phyloP scores from a whole-genome alignment of 2,329 filamentous ascomycete species.

The Penicillium concentricum region DNA sequence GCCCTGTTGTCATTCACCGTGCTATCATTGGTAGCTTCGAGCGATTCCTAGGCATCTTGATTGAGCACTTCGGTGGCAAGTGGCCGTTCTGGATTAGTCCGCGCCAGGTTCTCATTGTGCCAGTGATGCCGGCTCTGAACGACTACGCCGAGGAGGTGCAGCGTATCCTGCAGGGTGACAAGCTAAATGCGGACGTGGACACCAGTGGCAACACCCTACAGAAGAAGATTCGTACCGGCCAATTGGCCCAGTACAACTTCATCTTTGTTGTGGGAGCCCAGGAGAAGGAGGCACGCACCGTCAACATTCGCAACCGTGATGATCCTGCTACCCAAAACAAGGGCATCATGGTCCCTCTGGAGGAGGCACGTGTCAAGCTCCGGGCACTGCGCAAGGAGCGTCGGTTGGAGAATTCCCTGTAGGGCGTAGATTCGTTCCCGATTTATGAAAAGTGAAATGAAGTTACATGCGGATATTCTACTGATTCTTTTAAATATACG shows the following conservation, averaged over 20 bases:
- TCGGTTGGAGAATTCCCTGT: slow-evolving; percentile 43
- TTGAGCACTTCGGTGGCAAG: slow-evolving; percentile 53
- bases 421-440: slow-evolving; percentile 13
- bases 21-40: slow-evolving; percentile 53
- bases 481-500: not conserved
- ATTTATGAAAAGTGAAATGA: slow-evolving; percentile 21
- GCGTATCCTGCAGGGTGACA: slow-evolving; percentile 44
- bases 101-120: slow-evolving; percentile 51
- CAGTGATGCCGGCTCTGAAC: slow-evolving; percentile 51
- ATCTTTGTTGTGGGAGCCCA: slow-evolving; percentile 62
- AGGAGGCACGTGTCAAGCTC: slow-evolving; percentile 58
- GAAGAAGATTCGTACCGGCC: slow-evolving; percentile 53
- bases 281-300: slow-evolving; percentile 58
- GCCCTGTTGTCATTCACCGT: slow-evolving; percentile 53
- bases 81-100: slow-evolving; percentile 56
- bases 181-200: slow-evolving; percentile 50
- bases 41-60: slow-evolving; percentile 52
- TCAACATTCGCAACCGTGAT: slow-evolving; percentile 66
- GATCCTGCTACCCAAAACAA: slow-evolving; percentile 61
- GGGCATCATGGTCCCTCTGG: slow-evolving; percentile 61
- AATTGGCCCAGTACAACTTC: slow-evolving; percentile 52
- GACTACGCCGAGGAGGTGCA: slow-evolving; percentile 51
- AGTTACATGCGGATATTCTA: slow-evolving; percentile 5
- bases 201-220: slow-evolving; percentile 51
- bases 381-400: slow-evolving; percentile 47